Base-by-base conservation (phyloP, 805 yeast genomes). In the Cyberlindnera galapagoensis region DNA sequence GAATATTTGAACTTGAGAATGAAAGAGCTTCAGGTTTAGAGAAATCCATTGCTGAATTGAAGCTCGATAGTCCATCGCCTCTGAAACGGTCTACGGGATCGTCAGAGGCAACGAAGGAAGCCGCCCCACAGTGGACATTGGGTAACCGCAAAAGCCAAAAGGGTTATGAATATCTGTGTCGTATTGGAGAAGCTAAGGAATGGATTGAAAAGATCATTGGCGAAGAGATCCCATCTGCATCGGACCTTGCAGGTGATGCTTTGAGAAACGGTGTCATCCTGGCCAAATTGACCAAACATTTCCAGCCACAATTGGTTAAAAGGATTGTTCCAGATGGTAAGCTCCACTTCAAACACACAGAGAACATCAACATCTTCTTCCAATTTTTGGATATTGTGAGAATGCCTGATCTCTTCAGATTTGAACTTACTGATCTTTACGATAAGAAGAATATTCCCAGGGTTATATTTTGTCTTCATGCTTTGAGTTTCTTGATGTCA, bases 391-490 rank as follows among this genome's bases (percentile, higher is more conserved):
- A 74, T 35, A 71, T 64, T 37, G 67, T 86, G 39, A 77, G 74
- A 18, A 76, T 92, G 43, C 98, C 97, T 1, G 88, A 84, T 35
- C 67, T 87, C 34, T 92, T 88, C 55, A 71, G 82, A 30, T 92
- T 92, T 53, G 98, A 90, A 54, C 70, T 88, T 37, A 87, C 95
- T 4, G 98, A 92, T 57, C 65, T 92, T 22, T 92, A 87, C 58
- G 97, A 92, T 51, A 80, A 80, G 51, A 88, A 86, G 49, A 83
- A 90, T 51, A 72, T 88, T 14, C 97, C 97, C 11, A 88, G 85
- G 51, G 97, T 92, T 17, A 81, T 92, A 52, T 87, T 86, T 57
- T 88, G 97, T 46, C 59, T 92, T 22, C 96, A 90, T 60, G 96
- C 96, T 3, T 60, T 90, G 42, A 77, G 87, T 31, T 84, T 74